Evolutionary conservation across 2,329 filamentous ascomycete genomes (phyloP), one percentile per base, ranked within the genome.

Genomic region (Beauveria sp.): DNA sequence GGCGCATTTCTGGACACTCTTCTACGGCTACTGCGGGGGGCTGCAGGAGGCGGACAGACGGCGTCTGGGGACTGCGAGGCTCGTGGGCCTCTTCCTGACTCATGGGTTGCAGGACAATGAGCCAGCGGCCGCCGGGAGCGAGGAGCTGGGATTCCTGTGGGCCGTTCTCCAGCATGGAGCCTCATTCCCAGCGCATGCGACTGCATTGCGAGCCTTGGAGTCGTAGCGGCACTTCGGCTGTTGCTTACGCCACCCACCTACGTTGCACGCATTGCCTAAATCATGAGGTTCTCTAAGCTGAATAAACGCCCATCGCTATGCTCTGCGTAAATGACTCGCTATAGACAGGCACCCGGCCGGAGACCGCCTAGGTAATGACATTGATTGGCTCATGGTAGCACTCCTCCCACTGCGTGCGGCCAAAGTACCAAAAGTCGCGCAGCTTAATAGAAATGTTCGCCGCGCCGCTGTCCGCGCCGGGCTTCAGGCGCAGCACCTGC

Each of bases 381-480:
- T 61, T 61, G 20, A 54, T 61, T 1, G 58, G 49, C 28, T 54
- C 50, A 42, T 61, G 42, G 20, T 61, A 61, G 26, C 58, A 61
- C 28, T 61, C 38, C 20, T 60, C 58, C 58, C 58, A 61, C 42
- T 42, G 18, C 7, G 58, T 61, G 16, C 16, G 28, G 40, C 58
- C 49, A 46, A 61, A 61, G 34, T 9, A 53, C 58, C 58, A 61
- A 38, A 61, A 61, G 42, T 61, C 58, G 7, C 58, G 49, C 20
- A 61, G 42, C 58, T 61, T 61, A 1, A 53, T 46, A 3, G 46
- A 50, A 20, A 61, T 61, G 6, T 31, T 61, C 3, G 42, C 58
- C 14, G 58, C 58, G 9, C 58, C 58, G 40, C 58, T 54, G 50
- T 61, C 58, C 6, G 58, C 58, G n/a, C 58, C 58, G 2, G 50